Evolutionary conservation across 2,329 filamentous ascomycete species (phyloP), one percentile per base, ranked within the genome.

Genomic region (Alternaria sp.): DNA sequence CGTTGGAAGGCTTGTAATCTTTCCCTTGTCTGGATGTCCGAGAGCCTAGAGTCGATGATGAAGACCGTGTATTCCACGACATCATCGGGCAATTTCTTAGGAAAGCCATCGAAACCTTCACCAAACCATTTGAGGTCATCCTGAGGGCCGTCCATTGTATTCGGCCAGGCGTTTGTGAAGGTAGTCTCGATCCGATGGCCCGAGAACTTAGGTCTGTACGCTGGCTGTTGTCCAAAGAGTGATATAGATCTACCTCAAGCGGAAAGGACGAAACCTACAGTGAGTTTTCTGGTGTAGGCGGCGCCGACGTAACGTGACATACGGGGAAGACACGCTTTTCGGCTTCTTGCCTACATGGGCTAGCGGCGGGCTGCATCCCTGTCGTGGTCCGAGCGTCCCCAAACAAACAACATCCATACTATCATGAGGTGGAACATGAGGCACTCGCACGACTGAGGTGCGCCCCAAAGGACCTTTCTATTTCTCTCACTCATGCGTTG

Each of bases 41-140:
- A 77, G 24, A 87, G 79, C 60, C 82, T 82, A 16, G 83, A 74
- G 62, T 91, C 85, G 63, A 94, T 80, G 52, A 93, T 79, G 74
- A 94, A 91, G 26, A 97, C 82, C 54, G 90, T 87, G 78, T 97
- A 97, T 76, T 96, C 92, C 54, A 96, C 88, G 63, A 88, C 91
- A 77, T 96, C 93, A 51, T 97, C 93, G 0, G 92, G 88, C 1
- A 96, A 82, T 59, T 84, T 81, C 74, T 87, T 90, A 1, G 89
- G 88, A 63, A 91, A 88, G 38, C 86, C 86, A 65, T 83, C 84
- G 62, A 90, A 90, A 3, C 86, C 88, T 67, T 89, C 87, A 52
- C 86, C 86, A 61, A 90, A 89, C 82, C 87, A 89, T 62, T 87
- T 87, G 60, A 89, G 80, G 66, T 87, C 86, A 68, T 90, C 86